These are phyloP conservation scores for Sabuloglossum arenarium DNA, from an alignment of 495 filamentous ascomycete species.

Conservation along the genomic window DNA sequence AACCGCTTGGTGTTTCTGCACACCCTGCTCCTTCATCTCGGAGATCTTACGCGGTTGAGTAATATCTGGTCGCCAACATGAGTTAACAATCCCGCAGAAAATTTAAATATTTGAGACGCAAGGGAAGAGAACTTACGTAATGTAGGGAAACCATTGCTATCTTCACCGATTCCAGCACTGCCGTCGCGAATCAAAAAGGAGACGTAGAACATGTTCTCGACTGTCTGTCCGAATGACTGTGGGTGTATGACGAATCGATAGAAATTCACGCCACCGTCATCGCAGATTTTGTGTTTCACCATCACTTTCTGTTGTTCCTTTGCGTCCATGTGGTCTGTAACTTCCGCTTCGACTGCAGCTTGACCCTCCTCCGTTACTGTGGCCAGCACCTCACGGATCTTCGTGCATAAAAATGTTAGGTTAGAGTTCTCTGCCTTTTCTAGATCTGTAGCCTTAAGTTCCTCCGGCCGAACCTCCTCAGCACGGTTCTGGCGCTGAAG, in stretches of 20 bases:
- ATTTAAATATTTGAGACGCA: background rate
- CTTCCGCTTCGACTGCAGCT: slow-evolving; percentile 20
- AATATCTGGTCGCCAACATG: slow-evolving; percentile 11
- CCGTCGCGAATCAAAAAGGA: slow-evolving; percentile 89
- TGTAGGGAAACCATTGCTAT: slow-evolving; percentile 44
- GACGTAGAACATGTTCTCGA: slow-evolving; percentile 94
- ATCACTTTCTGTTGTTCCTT: slow-evolving; percentile 22
- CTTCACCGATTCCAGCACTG: slow-evolving; percentile 38
- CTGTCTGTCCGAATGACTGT: slow-evolving; percentile 74
- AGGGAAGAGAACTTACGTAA: slow-evolving; percentile 34
- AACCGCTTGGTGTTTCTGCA: slow-evolving; percentile 60
- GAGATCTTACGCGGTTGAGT: slow-evolving; percentile 14
- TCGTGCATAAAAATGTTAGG: slow-evolving; percentile 45
- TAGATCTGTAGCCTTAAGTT: slow-evolving; percentile 49
- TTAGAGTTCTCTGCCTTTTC: slow-evolving; percentile 51
- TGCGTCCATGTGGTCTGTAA: slow-evolving; percentile 16
- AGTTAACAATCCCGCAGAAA: slow-evolving; percentile 9
- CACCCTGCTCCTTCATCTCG: slow-evolving; percentile 25
- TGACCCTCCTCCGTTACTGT: slow-evolving; percentile 20
- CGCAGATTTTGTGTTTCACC: slow-evolving; percentile 32
- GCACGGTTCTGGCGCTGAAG: slow-evolving; percentile 39
- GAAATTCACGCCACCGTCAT: slow-evolving; percentile 46
- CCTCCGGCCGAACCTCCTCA: slow-evolving; percentile 47
- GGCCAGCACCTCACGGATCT: slow-evolving; percentile 30
- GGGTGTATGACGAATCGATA: slow-evolving; percentile 81